These are phyloP conservation scores for Tillandsia fasciculata DNA, from an alignment of 176 grass and related monocot genomes.

Conservation along the genomic window DNA sequence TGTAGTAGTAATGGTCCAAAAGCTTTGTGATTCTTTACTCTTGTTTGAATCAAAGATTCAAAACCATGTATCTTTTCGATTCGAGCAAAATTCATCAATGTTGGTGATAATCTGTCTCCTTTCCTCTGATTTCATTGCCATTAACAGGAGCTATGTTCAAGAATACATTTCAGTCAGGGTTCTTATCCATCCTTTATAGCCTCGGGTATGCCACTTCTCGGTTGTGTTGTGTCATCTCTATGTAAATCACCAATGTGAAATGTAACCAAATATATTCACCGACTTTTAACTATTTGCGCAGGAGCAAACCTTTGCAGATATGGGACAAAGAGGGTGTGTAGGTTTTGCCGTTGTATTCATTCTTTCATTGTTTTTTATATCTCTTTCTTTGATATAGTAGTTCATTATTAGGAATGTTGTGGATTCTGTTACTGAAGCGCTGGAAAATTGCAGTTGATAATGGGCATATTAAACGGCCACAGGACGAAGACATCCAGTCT, in stretches of 20 bases:
- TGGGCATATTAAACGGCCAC: conserved; percentile 70
- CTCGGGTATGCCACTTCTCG: conserved; percentile 45
- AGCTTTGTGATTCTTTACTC: background rate
- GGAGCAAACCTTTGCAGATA: conserved; percentile 98
- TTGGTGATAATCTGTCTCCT: no score
- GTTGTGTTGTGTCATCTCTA: conserved; percentile 3
- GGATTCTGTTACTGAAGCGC: background rate
- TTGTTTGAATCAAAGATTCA: background rate
- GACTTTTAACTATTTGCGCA: conserved; percentile 26
- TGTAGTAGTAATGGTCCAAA: background rate
- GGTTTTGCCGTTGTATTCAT: conserved; percentile 6
- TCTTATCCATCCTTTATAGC: conserved; percentile 93
- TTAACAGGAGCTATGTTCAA: conserved; percentile 59
- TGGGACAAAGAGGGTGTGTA: conserved; percentile 90
- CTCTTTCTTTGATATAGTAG: no score
- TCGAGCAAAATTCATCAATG: no score
- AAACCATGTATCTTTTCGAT: background rate
- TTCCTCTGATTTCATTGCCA: background rate
- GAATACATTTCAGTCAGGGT: conserved; percentile 94
- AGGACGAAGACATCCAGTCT: conserved; percentile 93
- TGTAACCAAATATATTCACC: no score
- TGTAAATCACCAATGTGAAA: background rate
- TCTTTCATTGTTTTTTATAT: background rate
- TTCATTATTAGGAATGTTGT: background rate
- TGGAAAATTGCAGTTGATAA: conserved; percentile 48